Conservation (phyloP, 2,329 filamentous ascomycete genomes). For the Sordariomycetes sp. region DNA sequence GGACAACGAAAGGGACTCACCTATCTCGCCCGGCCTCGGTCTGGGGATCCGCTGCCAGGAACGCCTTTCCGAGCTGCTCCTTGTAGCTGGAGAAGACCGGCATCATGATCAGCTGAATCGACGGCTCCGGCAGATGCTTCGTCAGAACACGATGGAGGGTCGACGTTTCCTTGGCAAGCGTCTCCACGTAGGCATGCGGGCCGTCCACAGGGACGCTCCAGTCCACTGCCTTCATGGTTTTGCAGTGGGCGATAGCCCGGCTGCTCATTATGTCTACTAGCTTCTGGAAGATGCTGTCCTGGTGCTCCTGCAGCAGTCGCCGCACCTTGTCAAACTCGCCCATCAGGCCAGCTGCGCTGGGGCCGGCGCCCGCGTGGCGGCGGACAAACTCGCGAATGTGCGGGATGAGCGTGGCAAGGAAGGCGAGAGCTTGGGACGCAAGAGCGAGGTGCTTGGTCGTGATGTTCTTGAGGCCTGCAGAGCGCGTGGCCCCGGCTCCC, state of each 20-base stretch:
- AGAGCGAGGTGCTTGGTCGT: slow-evolving; percentile 91
- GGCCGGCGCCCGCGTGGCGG: slow-evolving; percentile 51
- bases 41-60: slow-evolving; percentile 53
- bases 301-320: slow-evolving; percentile 76
- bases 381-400: slow-evolving; percentile 88
- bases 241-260: slow-evolving; percentile 63
- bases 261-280: slow-evolving; percentile 85
- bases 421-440: slow-evolving; percentile 78
- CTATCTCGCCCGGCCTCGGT: slow-evolving; percentile 60
- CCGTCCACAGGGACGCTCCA: slow-evolving; percentile 40
- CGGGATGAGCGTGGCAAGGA: slow-evolving; percentile 77
- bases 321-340: slow-evolving; percentile 84
- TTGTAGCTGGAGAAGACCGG: slow-evolving; percentile 77
- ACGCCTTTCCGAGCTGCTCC: slow-evolving; percentile 64
- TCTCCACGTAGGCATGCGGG: slow-evolving; percentile 73
- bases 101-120: slow-evolving; percentile 73
- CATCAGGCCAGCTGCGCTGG: slow-evolving; percentile 49
- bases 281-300: slow-evolving; percentile 84
- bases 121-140: slow-evolving; percentile 68
- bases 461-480: slow-evolving; percentile 89
- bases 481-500: slow-evolving; percentile 80
- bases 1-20: slow-evolving; percentile 32
- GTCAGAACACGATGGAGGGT: slow-evolving; percentile 75
- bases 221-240: slow-evolving; percentile 61
- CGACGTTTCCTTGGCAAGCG: slow-evolving; percentile 72